Evolutionary conservation across 1,139 yeast genomes (phyloP).

Genomic region (Yamadazyma kanchanaburiensis): DNA sequence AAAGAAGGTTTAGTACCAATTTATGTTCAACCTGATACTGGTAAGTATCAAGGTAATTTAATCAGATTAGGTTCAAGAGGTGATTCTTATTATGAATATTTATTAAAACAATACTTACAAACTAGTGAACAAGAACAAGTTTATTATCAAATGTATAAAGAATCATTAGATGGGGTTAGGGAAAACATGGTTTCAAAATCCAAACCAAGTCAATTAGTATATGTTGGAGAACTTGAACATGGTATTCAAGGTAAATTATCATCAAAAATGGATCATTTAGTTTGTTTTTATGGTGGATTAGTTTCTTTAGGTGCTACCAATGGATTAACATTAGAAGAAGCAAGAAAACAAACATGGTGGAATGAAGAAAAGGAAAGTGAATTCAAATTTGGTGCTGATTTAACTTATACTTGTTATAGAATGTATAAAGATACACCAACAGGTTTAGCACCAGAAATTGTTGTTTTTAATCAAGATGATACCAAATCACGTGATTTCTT

Average conservation of each 20-base stretch:
- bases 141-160: constrained; percentile 75
- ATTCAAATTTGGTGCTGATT: constrained; percentile 66
- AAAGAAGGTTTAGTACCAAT: constrained; percentile 81
- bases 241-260: constrained; percentile 62
- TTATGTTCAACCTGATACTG: constrained; percentile 71
- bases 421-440: constrained; percentile 69
- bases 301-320: constrained; percentile 84
- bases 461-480: constrained; percentile 57
- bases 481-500: constrained; percentile 48
- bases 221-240: constrained; percentile 71
- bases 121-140: constrained; percentile 59
- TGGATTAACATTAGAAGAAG: constrained; percentile 55
- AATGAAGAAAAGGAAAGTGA: constrained; percentile 42
- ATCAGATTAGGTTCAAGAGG: constrained; percentile 89
- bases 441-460: constrained; percentile 89
- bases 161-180: constrained; percentile 68
- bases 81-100: constrained; percentile 89
- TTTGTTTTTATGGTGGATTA: constrained; percentile 89
- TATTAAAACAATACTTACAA: constrained; percentile 81
- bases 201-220: constrained; percentile 60
- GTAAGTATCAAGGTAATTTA: constrained; percentile 57
- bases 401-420: constrained; percentile 78
- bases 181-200: constrained; percentile 62
- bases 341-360: constrained; percentile 33
- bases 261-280: constrained; percentile 91